Evolutionary conservation across 345 rosid genomes (phyloP).

Genomic region (Salix suchowensis): DNA sequence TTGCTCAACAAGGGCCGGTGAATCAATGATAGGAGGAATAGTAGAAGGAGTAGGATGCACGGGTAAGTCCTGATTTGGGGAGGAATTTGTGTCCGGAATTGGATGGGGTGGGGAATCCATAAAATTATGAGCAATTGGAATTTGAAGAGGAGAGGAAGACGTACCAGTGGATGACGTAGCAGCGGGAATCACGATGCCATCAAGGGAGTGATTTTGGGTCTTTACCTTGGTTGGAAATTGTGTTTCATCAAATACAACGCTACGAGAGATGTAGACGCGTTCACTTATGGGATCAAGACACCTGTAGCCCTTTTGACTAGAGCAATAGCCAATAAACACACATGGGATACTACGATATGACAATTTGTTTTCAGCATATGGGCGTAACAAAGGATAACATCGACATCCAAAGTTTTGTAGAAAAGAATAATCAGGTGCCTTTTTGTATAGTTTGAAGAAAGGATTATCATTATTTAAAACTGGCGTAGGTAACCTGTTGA

Average conservation of each 20-base stretch:
- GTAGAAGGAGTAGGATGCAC: fast-evolving
- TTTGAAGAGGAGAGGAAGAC: not conserved
- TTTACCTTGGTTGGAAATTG: not conserved
- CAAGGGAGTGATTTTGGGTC: not conserved
- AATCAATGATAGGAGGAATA: not conserved
- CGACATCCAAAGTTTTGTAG: not conserved
- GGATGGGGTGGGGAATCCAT: fast-evolving
- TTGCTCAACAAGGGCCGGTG: fast-evolving
- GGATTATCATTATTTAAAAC: no score
- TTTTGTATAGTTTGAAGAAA: no score
- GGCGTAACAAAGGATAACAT: not conserved
- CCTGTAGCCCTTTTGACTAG: not conserved
- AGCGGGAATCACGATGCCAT: not conserved
- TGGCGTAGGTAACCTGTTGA: not conserved
- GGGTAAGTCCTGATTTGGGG: no score
- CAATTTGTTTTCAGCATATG: not conserved
- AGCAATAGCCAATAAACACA: not conserved
- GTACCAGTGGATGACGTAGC: not conserved
- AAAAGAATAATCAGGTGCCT: not conserved
- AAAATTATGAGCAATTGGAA: no score
- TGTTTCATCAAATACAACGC: not conserved
- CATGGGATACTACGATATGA: no score
- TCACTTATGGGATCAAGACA: not conserved
- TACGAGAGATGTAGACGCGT: not conserved
- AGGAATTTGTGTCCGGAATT: no score